phyloP scores from a whole-genome alignment of 225 moss, liverwort and hornwort genomes.

The Antitrichia curtipendula region DNA sequence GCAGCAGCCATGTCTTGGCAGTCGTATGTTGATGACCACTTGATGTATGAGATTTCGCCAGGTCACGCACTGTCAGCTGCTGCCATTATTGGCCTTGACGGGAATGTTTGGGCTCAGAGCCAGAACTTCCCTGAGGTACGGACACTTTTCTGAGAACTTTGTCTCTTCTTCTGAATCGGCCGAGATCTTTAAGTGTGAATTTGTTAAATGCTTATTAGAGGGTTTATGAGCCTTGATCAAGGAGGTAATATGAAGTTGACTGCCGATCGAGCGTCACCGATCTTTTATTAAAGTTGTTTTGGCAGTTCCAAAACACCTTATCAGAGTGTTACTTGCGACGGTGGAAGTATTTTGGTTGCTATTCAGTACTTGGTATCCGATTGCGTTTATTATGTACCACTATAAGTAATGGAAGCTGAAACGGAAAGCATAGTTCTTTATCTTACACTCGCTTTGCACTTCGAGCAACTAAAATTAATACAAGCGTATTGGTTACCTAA shows the following conservation, averaged over 20 bases:
- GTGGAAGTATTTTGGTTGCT: neutral
- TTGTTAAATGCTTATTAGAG: neutral
- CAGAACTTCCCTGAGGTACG: slow-evolving; percentile 25
- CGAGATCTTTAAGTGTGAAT: neutral
- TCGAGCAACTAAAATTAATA: neutral
- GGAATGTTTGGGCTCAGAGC: slow-evolving; percentile 65
- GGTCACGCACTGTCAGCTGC: slow-evolving; percentile 19
- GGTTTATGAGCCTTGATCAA: neutral
- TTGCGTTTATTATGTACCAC: neutral
- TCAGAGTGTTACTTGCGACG: neutral
- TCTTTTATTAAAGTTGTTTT: neutral
- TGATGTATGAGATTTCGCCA: slow-evolving; percentile 35
- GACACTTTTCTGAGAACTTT: neutral
- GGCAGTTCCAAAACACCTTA: neutral
- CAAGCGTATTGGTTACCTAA: neutral
- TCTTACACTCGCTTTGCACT: neutral
- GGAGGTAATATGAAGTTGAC: neutral
- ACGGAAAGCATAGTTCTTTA: neutral
- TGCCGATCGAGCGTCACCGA: neutral
- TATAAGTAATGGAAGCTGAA: neutral
- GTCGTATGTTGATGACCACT: slow-evolving; percentile 59
- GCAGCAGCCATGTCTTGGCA: slow-evolving; percentile 71
- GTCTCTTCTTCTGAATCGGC: neutral
- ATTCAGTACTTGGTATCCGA: neutral
- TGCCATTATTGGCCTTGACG: slow-evolving; percentile 68